These are phyloP conservation scores for Lentinula guzmanii DNA, from an alignment of 768 basidiomycete genomes.

Conservation along the genomic window DNA sequence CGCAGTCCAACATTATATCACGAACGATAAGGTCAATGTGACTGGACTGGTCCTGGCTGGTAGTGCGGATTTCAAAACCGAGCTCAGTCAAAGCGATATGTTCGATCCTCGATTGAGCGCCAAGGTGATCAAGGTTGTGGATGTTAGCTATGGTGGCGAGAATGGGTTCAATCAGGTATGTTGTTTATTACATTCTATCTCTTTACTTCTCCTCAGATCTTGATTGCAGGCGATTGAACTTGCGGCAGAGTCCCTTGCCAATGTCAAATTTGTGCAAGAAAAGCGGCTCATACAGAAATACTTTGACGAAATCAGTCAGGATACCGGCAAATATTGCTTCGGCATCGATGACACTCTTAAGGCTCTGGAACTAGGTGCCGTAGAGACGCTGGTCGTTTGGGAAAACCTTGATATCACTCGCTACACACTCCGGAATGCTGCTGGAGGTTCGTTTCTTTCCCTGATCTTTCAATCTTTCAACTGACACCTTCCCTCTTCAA, in stretches of 20 bases:
- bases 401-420: constrained; percentile 93
- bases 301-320: constrained; percentile 98
- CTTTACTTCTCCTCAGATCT: background rate
- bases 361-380: constrained; percentile 91
- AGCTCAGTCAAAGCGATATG: constrained; percentile 93
- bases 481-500: constrained; percentile 16
- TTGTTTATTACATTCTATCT: background rate
- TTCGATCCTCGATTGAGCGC: constrained; percentile 84
- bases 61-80: constrained; percentile 98
- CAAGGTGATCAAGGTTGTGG: constrained; percentile 96
- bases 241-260: constrained; percentile 90
- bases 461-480: background rate
- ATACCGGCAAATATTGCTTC: constrained; percentile 94
- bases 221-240: constrained; percentile 86
- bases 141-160: constrained; percentile 97
- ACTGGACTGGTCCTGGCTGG: constrained; percentile 94
- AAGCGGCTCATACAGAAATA: constrained; percentile 96
- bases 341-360: constrained; percentile 97
- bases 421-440: constrained; percentile 85
- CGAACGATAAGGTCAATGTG: constrained; percentile 97
- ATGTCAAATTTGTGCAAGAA: constrained; percentile 99
- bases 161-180: constrained; percentile 98
- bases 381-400: constrained; percentile 98
- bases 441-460: constrained; percentile 53
- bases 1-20: constrained; percentile 97